Evolutionary conservation across 2,329 filamentous ascomycete genomes (phyloP).

Genomic region (Dryadomyces quercus-mongolicae): DNA sequence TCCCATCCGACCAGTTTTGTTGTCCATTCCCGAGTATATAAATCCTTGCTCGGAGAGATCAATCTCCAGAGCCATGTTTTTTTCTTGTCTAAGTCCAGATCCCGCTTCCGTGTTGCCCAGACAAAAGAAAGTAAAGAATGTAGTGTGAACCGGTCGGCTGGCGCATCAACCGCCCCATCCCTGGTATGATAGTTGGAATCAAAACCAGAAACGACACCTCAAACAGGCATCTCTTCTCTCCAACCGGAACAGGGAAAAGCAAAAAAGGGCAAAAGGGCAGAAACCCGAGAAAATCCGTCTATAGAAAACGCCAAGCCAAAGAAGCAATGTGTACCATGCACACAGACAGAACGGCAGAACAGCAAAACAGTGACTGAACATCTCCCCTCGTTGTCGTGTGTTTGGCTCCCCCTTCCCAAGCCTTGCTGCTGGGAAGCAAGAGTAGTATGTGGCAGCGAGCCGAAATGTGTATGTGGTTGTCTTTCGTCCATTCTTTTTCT

Average conservation of each 20-base stretch:
- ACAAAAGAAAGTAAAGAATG: neutral
- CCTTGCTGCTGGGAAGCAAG: constrained; percentile 16
- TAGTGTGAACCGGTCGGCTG: neutral
- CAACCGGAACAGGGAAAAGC: neutral
- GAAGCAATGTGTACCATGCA: constrained; percentile 4
- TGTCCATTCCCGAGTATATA: constrained; percentile 3
- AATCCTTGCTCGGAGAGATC: neutral
- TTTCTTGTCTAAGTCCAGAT: neutral
- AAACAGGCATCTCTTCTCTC: neutral
- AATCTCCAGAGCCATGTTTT: neutral
- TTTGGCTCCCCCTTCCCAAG: constrained; percentile 4
- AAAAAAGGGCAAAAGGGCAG: neutral
- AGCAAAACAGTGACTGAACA: neutral
- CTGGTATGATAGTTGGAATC: neutral
- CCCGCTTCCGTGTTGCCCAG: neutral
- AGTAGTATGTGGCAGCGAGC: constrained; percentile 16
- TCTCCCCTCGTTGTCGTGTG: neutral
- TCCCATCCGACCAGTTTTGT: constrained; percentile 8
- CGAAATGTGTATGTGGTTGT: constrained; percentile 12
- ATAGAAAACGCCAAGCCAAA: constrained; percentile 8
- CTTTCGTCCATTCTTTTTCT: constrained; percentile 3
- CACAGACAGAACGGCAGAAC: neutral
- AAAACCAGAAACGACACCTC: neutral
- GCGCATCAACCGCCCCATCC: neutral
- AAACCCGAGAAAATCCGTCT: constrained; percentile 8